phyloP scores from a whole-genome alignment of 352 stramenopile genomes.

The Phytophthora pinifolia region DNA sequence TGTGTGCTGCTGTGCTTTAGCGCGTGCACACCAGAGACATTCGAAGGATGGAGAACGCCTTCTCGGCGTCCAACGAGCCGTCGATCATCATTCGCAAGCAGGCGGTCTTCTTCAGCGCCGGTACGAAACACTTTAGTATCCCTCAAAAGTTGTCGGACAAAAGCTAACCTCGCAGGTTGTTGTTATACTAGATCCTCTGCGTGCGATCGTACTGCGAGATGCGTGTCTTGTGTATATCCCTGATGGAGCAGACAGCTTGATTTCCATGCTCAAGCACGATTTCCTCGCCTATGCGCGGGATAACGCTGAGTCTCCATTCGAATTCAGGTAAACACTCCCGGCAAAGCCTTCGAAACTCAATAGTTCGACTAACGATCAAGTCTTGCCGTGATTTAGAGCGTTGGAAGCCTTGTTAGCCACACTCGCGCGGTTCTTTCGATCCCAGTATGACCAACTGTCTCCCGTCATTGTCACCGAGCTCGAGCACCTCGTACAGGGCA shows the following conservation, averaged over 20 bases:
- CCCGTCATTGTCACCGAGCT: slow-evolving; percentile 30
- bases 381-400: slow-evolving; percentile 15
- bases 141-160: too few species aligned
- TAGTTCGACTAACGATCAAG: too few species aligned
- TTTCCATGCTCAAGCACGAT: slow-evolving; percentile 37
- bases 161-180: too few species aligned
- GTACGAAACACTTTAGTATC: slow-evolving; percentile 14
- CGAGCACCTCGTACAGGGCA: slow-evolving; percentile 34
- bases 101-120: slow-evolving; percentile 62
- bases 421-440: slow-evolving; percentile 32
- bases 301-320: slow-evolving; percentile 37
- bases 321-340: slow-evolving; percentile 26
- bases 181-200: slow-evolving; percentile 35
- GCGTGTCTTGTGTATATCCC: slow-evolving; percentile 41
- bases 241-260: slow-evolving; percentile 28
- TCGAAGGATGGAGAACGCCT: slow-evolving; percentile 65
- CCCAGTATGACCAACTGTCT: slow-evolving; percentile 31
- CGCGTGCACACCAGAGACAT: slow-evolving; percentile 60
- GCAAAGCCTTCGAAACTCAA: too few species aligned
- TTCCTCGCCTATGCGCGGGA: slow-evolving; percentile 29
- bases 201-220: slow-evolving; percentile 52
- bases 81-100: slow-evolving; percentile 62
- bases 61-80: slow-evolving; percentile 62
- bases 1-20: slow-evolving; percentile 22
- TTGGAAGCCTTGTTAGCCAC: slow-evolving; percentile 44